phyloP scores from a whole-genome alignment of 257 asterid species.

The Verbascum thapsus region DNA sequence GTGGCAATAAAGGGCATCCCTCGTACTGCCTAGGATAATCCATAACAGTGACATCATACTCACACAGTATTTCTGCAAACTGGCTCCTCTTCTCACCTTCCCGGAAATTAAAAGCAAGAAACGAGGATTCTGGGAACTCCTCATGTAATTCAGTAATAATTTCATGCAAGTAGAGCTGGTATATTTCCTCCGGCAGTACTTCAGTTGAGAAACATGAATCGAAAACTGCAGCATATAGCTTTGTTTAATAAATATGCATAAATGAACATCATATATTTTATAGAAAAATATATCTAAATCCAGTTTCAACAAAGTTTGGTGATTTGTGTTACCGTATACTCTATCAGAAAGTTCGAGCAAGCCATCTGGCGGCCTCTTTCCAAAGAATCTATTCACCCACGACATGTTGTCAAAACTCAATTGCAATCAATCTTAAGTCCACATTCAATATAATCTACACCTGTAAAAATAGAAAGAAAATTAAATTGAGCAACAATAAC shows the following conservation, averaged over 20 bases:
- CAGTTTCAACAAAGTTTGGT: slow-evolving; percentile 9
- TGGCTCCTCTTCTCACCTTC: slow-evolving; percentile 94
- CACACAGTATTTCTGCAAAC: slow-evolving; percentile 82
- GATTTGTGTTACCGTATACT: slow-evolving; percentile 70
- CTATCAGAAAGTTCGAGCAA: slow-evolving; percentile 86
- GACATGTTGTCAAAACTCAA: slow-evolving; percentile 68
- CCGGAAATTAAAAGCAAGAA: slow-evolving; percentile 92
- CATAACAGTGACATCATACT: slow-evolving; percentile 85
- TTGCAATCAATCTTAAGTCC: slow-evolving; percentile 36
- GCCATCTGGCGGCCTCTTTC: slow-evolving; percentile 97
- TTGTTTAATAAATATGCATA: slow-evolving; percentile 28
- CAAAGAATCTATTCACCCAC: slow-evolving; percentile 87
- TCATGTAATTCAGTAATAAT: slow-evolving; percentile 85
- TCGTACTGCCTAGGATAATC: slow-evolving; percentile 98
- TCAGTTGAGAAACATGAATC: slow-evolving; percentile 98
- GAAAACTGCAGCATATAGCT: slow-evolving; percentile 65
- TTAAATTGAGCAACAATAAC: slow-evolving; percentile 23
- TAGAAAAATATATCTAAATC: background rate
- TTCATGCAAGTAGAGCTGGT: slow-evolving; percentile 91
- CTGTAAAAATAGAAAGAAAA: slow-evolving; percentile 32
- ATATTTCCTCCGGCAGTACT: slow-evolving; percentile 83
- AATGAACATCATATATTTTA: slow-evolving; percentile 3
- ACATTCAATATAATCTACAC: slow-evolving; percentile 33
- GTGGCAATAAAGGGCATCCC: slow-evolving; percentile 93
- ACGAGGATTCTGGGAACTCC: slow-evolving; percentile 83